phyloP scores from a whole-genome alignment of 2,329 filamentous ascomycete species.

The Fusarium torulosum region DNA sequence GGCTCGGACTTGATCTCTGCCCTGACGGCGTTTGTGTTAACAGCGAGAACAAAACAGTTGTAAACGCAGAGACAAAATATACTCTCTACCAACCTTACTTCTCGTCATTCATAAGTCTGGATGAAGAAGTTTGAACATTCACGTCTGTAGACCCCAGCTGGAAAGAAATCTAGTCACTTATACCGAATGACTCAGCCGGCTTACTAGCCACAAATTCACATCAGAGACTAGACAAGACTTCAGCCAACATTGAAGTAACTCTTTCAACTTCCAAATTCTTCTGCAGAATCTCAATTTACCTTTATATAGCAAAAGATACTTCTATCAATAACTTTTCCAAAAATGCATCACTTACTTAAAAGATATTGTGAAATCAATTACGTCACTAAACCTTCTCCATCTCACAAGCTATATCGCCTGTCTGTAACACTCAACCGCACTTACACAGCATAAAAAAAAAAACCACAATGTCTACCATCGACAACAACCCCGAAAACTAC shows the following conservation, averaged over 20 bases:
- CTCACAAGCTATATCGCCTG: neutral
- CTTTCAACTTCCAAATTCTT: slow-evolving; percentile 34
- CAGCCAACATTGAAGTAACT: slow-evolving; percentile 8
- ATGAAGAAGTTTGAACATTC: neutral
- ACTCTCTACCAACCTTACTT: neutral
- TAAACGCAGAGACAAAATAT: neutral
- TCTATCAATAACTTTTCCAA: neutral
- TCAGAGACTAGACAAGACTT: neutral
- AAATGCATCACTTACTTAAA: neutral
- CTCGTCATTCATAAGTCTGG: neutral
- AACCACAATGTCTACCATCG: slow-evolving; percentile 35
- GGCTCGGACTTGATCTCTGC: slow-evolving; percentile 19
- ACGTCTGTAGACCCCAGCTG: neutral
- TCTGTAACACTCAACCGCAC: slow-evolving; percentile 8
- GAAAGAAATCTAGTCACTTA: slow-evolving; percentile 12
- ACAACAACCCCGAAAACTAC: slow-evolving; percentile 51
- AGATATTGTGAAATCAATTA: slow-evolving; percentile 31
- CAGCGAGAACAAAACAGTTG: neutral
- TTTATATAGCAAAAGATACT: neutral
- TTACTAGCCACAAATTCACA: slow-evolving; percentile 5
- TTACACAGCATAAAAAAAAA: neutral
- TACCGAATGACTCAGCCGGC: slow-evolving; percentile 42
- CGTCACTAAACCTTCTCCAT: slow-evolving; percentile 28
- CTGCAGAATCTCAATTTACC: neutral
- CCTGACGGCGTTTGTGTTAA: neutral